A percentile compares a stretch with the other conserved stretches of the same genome.
Conservation (phyloP, 2,329 filamentous ascomycete genomes). For the Acrocalymma vagum region DNA sequence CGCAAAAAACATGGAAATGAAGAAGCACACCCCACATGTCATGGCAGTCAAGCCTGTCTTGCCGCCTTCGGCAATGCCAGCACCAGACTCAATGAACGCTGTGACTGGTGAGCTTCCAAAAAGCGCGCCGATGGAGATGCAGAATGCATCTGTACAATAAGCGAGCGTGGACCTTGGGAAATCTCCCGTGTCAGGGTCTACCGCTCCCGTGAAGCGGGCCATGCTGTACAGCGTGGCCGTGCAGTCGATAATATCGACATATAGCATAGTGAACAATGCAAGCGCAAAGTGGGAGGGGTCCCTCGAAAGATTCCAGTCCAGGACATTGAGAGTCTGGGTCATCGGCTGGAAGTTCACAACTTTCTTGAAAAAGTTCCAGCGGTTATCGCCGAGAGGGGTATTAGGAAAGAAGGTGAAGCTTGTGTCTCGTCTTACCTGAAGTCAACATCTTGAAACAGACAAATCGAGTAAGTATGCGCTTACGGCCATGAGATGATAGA, state of each 20-base stretch:
- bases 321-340: slow-evolving; percentile 71
- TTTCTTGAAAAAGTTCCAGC: slow-evolving; percentile 85
- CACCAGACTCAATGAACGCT: slow-evolving; percentile 86
- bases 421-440: slow-evolving; percentile 63
- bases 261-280: slow-evolving; percentile 88
- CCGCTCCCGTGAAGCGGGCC: slow-evolving; percentile 82
- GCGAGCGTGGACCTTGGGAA: slow-evolving; percentile 86
- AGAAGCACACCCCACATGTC: slow-evolving; percentile 81
- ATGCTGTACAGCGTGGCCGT: slow-evolving; percentile 90
- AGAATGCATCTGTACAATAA: slow-evolving; percentile 84
- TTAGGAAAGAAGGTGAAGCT: slow-evolving; percentile 82
- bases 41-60: slow-evolving; percentile 84
- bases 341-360: slow-evolving; percentile 85
- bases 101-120: slow-evolving; percentile 84
- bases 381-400: slow-evolving; percentile 69
- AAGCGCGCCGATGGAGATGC: slow-evolving; percentile 81
- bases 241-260: slow-evolving; percentile 88
- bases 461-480: slow-evolving; percentile 17
- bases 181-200: slow-evolving; percentile 83
- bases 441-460: slow-evolving; percentile 23
- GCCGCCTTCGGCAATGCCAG: slow-evolving; percentile 87
- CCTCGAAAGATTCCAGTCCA: slow-evolving; percentile 74
- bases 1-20: slow-evolving; percentile 87
- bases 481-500: slow-evolving; percentile 87
- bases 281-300: slow-evolving; percentile 80